Evolutionary conservation across 2,329 filamentous ascomycete genomes (phyloP).

Genomic region (Colletotrichum cuscutae): DNA sequence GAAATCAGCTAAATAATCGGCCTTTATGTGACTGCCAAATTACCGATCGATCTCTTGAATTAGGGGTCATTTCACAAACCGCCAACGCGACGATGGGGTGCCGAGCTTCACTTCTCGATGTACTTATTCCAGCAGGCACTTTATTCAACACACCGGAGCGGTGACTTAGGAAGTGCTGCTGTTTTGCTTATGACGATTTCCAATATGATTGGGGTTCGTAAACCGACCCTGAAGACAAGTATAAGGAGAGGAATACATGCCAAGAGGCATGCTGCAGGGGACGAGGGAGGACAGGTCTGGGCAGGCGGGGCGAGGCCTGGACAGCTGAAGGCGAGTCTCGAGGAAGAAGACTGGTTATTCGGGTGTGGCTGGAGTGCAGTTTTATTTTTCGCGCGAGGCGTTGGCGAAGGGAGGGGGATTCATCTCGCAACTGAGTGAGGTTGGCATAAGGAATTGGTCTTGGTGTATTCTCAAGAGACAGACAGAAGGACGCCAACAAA

Average conservation of each 20-base stretch:
- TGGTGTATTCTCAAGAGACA: conserved; percentile 14
- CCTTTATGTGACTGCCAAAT: not conserved
- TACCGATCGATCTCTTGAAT: not conserved
- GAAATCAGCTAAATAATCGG: conserved; percentile 52
- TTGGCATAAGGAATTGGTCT: conserved; percentile 6
- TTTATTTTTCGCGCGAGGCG: conserved; percentile 34
- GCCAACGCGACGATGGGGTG: conserved; percentile 3
- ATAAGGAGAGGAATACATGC: not conserved
- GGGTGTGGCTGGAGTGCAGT: conserved; percentile 15
- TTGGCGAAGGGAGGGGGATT: conserved; percentile 31
- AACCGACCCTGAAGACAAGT: not conserved
- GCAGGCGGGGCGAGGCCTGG: not conserved
- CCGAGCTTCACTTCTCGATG: conserved; percentile 27
- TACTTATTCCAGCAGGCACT: conserved; percentile 27
- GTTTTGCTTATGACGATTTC: conserved; percentile 15
- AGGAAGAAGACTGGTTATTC: conserved; percentile 2
- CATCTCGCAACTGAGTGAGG: conserved; percentile 12
- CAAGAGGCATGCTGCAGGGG: not conserved
- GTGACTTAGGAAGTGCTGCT: not conserved
- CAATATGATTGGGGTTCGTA: conserved; percentile 11
- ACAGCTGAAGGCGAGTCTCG: not conserved
- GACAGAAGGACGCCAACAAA: not conserved
- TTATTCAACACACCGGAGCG: not conserved
- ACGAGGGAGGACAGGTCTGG: not conserved
- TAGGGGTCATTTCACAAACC: not conserved